phyloP scores from a whole-genome alignment of 140 eudicot species.

The Cichorium intybus region DNA sequence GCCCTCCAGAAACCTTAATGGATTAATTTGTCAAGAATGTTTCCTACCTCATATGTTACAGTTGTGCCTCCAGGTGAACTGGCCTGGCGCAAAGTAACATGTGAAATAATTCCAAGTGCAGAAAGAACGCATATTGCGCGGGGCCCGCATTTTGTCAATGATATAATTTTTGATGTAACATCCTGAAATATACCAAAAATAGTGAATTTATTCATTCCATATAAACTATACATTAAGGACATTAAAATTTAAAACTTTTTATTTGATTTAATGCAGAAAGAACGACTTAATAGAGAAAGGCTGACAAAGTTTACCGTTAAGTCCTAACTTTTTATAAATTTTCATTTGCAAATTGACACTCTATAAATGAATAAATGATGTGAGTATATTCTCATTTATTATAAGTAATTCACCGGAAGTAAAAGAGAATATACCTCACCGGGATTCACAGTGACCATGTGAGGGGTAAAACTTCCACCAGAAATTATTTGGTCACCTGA shows the following conservation, averaged over 20 bases:
- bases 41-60: constrained; percentile 66
- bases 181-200: constrained; percentile 45
- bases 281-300: no score
- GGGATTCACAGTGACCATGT: constrained; percentile 59
- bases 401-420: no score
- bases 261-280: no score
- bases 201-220: neutral
- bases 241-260: neutral
- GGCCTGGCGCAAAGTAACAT: constrained; percentile 63
- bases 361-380: no score
- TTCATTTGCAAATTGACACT: no score
- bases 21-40: neutral
- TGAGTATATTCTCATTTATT: no score
- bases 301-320: no score
- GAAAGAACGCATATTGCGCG: constrained; percentile 72
- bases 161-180: constrained; percentile 58
- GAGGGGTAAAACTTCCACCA: constrained; percentile 76
- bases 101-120: constrained; percentile 67
- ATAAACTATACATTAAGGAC: no score
- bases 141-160: constrained; percentile 62
- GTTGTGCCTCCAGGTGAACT: constrained; percentile 69
- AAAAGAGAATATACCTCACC: constrained; percentile 85
- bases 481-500: constrained; percentile 54
- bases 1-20: neutral
- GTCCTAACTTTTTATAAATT: no score